A percentile compares a stretch with the other conserved stretches of the same genome.
phyloP scores from a whole-genome alignment of 2,329 filamentous ascomycete genomes.

The Coniosporium tulheliwenetii region DNA sequence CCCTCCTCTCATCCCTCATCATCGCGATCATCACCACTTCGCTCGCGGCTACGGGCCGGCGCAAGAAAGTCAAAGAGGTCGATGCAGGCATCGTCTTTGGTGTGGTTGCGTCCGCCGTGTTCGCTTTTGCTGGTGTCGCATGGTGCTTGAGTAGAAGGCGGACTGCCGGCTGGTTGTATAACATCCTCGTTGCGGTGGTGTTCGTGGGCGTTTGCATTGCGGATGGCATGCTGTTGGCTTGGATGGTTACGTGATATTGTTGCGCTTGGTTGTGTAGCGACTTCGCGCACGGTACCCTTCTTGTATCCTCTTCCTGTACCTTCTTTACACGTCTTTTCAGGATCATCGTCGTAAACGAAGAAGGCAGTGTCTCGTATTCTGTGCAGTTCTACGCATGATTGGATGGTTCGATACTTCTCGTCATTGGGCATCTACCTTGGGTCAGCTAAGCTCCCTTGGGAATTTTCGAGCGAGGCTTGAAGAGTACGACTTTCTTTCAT shows the following conservation, averaged over 20 bases:
- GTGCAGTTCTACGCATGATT: too few relatives aligned
- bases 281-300: too few relatives aligned
- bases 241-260: constrained; percentile 22
- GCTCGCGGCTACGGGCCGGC: constrained; percentile 52
- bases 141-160: constrained; percentile 39
- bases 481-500: too few relatives aligned
- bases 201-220: constrained; percentile 32
- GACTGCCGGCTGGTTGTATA: constrained; percentile 25
- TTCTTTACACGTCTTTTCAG: too few relatives aligned
- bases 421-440: too few relatives aligned
- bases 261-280: too few relatives aligned
- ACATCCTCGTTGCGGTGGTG: constrained; percentile 26
- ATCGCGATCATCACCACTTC: constrained; percentile 50
- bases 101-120: constrained; percentile 49
- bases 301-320: too few relatives aligned
- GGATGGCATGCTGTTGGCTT: constrained; percentile 36
- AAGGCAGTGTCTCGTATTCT: too few relatives aligned
- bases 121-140: constrained; percentile 45
- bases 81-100: constrained; percentile 58
- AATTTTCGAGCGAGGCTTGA: too few relatives aligned
- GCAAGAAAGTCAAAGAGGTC: constrained; percentile 53
- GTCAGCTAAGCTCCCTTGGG: too few relatives aligned
- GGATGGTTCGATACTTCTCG: too few relatives aligned
- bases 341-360: too few relatives aligned
- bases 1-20: constrained; percentile 42